These are phyloP conservation scores for Rhizoclosmatium globosum DNA, from an alignment of 192 early-diverging fungal species.

Conservation along the genomic window DNA sequence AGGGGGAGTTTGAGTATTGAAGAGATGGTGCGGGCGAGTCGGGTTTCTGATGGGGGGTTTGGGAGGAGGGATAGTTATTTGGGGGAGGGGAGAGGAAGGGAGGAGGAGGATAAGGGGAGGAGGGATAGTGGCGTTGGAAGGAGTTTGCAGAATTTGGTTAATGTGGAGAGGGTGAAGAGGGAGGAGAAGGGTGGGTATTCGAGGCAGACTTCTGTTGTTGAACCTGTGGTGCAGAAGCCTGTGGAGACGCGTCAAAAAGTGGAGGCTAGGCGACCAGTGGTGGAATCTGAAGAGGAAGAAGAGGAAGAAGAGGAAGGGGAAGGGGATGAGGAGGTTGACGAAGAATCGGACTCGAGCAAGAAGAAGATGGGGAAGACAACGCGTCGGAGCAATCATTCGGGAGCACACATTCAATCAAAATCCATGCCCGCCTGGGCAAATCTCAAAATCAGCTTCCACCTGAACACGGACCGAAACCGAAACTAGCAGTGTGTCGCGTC, in stretches of 20 bases:
- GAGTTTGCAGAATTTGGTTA: background rate
- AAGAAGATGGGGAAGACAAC: background rate
- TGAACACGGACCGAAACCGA: background rate
- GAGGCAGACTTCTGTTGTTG: background rate
- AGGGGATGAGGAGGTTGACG: background rate
- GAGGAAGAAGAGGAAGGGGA: background rate
- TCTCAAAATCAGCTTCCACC: background rate
- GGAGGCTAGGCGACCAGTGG: no score
- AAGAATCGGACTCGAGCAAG: background rate
- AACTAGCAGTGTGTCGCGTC: conserved; percentile 8
- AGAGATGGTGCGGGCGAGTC: background rate
- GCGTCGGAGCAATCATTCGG: conserved; percentile 15
- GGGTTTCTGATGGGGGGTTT: background rate
- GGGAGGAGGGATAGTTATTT: background rate
- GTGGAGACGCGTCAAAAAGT: no score
- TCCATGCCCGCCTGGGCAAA: conserved; percentile 1
- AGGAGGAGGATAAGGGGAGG: background rate
- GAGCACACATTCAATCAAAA: conserved; percentile 11
- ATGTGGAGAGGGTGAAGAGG: background rate
- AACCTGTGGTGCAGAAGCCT: background rate
- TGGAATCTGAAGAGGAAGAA: conserved; percentile 10
- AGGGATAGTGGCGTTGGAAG: background rate
- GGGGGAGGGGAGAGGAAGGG: background rate
- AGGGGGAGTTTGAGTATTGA: background rate
- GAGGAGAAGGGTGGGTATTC: background rate